Conservation (phyloP, 371 early-diverging fungal species). For the Mortierella sp. region DNA sequence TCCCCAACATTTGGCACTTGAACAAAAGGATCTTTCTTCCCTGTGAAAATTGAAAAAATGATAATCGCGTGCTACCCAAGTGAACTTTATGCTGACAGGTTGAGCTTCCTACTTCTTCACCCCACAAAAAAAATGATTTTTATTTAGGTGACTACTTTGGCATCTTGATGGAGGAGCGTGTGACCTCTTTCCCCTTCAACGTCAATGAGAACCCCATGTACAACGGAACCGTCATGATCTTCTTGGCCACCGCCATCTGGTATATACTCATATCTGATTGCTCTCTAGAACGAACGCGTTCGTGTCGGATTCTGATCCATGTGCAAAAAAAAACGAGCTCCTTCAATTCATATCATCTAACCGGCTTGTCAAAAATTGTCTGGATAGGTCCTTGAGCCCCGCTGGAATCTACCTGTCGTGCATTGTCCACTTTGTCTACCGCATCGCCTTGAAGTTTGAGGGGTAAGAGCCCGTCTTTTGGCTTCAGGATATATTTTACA, state of each 20-base stretch:
- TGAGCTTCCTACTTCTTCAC: not conserved
- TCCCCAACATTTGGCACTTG: no score
- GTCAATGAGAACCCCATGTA: slow-evolving; percentile 95
- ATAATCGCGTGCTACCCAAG: not conserved
- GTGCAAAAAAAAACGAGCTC: not conserved
- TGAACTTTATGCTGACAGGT: not conserved
- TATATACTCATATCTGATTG: slow-evolving; percentile 53
- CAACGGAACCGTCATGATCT: slow-evolving; percentile 90
- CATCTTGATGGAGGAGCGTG: slow-evolving; percentile 88
- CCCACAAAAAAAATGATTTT: slow-evolving; percentile 1
- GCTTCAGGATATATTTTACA: not conserved
- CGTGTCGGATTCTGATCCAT: no score
- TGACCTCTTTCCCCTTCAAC: slow-evolving; percentile 94
- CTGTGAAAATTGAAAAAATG: not conserved
- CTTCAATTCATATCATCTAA: not conserved
- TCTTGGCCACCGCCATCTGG: slow-evolving; percentile 90
- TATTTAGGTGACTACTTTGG: slow-evolving; percentile 93
- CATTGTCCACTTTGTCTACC: slow-evolving; percentile 81
- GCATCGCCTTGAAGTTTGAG: slow-evolving; percentile 82
- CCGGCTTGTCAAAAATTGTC: not conserved
- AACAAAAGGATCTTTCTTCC: not conserved
- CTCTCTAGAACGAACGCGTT: not conserved
- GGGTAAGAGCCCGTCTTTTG: slow-evolving; percentile 67
- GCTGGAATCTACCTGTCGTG: slow-evolving; percentile 80
- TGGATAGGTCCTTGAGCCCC: slow-evolving; percentile 67